Conservation (phyloP, 2,329 filamentous ascomycete genomes). For the Aspergillus terreus region DNA sequence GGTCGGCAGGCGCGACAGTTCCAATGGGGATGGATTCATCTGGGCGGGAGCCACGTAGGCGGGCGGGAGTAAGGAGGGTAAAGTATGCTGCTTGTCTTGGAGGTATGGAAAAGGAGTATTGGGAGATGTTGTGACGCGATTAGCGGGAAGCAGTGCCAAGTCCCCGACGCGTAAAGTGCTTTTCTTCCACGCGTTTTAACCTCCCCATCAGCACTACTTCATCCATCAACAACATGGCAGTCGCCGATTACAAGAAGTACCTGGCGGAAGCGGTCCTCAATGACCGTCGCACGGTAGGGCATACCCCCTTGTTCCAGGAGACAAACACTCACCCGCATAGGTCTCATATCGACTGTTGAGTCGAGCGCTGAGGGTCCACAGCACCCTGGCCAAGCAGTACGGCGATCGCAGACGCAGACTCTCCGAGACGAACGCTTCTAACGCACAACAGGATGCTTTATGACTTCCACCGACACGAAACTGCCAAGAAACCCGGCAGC, state of each 20-base stretch:
- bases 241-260: constrained; percentile 62
- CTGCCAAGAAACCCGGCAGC: constrained; percentile 66
- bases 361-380: constrained; percentile 76
- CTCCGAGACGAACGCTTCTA: not conserved
- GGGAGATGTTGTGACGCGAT: no score
- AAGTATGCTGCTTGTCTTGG: no score
- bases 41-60: no score
- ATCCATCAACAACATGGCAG: constrained; percentile 28
- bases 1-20: no score
- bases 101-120: no score
- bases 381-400: constrained; percentile 85
- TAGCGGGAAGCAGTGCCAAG: constrained; percentile 26
- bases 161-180: constrained; percentile 42
- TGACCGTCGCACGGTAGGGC: constrained; percentile 64
- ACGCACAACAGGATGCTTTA: constrained; percentile 66
- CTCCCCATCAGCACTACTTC: not conserved
- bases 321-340: constrained; percentile 43
- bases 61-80: no score
- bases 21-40: no score
- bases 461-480: constrained; percentile 78
- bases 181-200: constrained; percentile 28
- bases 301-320: not conserved
- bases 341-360: constrained; percentile 84
- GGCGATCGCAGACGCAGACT: constrained; percentile 23
- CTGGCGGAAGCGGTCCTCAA: constrained; percentile 72